phyloP scores from a whole-genome alignment of 164 flowering plant species.

The Berberis thunbergii region DNA sequence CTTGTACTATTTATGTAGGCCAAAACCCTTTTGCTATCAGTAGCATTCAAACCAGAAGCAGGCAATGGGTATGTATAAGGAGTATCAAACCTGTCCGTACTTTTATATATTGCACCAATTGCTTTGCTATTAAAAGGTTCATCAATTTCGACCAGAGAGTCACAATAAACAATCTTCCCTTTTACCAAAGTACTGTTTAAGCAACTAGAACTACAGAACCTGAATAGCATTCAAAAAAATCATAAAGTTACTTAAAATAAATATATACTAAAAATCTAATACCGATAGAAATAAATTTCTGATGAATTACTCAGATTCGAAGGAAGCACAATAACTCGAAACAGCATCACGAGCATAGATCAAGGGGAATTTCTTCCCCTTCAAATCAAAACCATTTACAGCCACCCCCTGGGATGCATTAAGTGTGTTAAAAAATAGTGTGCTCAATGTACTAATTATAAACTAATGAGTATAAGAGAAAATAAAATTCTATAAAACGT shows the following conservation, averaged over 20 bases:
- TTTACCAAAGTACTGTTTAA: not conserved
- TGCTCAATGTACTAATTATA: not conserved
- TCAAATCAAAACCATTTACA: conserved; percentile 1
- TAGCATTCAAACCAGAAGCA: not conserved
- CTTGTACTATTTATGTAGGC: not conserved
- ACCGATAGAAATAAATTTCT: not conserved
- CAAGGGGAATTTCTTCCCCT: conserved; percentile 1
- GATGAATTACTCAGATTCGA: not conserved
- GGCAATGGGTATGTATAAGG: not conserved
- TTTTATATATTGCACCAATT: not conserved
- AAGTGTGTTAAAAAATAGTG: not conserved
- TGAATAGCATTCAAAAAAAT: not conserved
- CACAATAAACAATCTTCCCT: no score
- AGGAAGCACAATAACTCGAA: not conserved
- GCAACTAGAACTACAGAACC: not conserved
- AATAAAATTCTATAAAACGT: not conserved
- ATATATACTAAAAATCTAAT: no score
- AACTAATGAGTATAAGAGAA: not conserved
- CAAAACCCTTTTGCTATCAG: not conserved
- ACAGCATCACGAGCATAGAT: not conserved
- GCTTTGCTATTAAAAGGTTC: no score
- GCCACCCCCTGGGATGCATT: not conserved
- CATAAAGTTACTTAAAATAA: no score
- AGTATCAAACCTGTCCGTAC: not conserved
- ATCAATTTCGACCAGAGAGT: no score